Evolutionary conservation across 768 basidiomycete species (phyloP), one percentile per base, ranked within the genome.

Genomic region (Boletus huronensis): DNA sequence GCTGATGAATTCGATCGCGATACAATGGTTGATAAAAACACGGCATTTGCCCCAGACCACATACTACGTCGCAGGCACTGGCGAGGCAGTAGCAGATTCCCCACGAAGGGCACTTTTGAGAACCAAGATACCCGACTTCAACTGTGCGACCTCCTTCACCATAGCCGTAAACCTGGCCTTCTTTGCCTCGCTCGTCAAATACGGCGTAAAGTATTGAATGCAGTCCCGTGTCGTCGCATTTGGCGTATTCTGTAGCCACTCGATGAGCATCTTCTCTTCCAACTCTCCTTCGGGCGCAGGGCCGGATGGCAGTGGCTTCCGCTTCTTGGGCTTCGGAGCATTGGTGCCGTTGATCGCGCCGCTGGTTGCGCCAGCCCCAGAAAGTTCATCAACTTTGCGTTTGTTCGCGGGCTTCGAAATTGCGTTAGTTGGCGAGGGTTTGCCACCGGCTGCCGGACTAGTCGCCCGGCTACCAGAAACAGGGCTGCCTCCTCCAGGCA

Each of bases 141-240:
- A 67, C 67, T 81, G 77, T 19, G 90, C 90, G 42, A 90, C 83
- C 70, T 90, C 84, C 74, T 87, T 85, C 43, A 93, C 85, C 70
- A 93, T 77, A 10, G 77, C 79, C n/a, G 89, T 87, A 65, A 93
- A 90, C 69, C 79, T 82, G 45, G 70, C 65, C 78, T 90, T 90
- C 76, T 84, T 86, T 59, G 77, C 79, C 45, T 78, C 78, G 62
- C 84, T 84, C 29, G 81, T 84, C 49, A 92, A 68, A 62, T 88
- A 91, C 16, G 83, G 83, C 57, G 84, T 84, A 65, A 92, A 93
- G 66, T 89, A 79, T 48, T 83, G 81, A 57, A 92, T 91, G 64
- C 89, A 90, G 62, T 90, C 88, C 55, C 84, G 77, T 32, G 90
- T 92, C 52, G 82, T 84, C 48, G 88, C 82, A 55, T 81, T 81